These are phyloP conservation scores for Acrasis kona DNA, from an alignment of 78 protist species.

Conservation along the genomic window DNA sequence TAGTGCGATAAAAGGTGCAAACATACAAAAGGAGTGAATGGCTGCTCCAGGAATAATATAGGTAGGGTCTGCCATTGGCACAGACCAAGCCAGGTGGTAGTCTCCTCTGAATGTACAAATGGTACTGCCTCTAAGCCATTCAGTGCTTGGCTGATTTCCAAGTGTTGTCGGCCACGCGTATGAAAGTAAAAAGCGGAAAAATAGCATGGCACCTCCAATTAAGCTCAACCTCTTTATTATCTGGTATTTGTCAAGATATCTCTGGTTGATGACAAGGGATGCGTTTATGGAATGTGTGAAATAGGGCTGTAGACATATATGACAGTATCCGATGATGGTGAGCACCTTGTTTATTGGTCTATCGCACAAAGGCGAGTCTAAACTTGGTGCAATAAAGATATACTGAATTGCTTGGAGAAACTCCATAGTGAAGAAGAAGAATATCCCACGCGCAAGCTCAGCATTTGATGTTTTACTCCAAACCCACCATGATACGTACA, in stretches of 20 bases:
- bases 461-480: background rate
- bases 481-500: background rate
- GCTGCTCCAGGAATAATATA: background rate
- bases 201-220: background rate
- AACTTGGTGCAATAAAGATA: background rate
- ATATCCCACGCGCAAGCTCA: background rate
- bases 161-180: background rate
- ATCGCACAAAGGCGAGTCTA: conserved; percentile 9
- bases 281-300: conserved; percentile 11
- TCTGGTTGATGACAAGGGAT: background rate
- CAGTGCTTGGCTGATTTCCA: background rate
- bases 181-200: background rate
- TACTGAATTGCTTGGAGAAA: conserved; percentile 8
- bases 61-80: conserved; percentile 25
- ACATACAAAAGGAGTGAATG: conserved; percentile 31
- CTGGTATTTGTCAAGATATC: background rate
- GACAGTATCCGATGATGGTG: conserved; percentile 20
- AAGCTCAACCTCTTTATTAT: background rate
- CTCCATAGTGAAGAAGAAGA: conserved; percentile 14
- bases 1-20: conserved; percentile 22
- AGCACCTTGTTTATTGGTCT: background rate
- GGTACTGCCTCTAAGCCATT: conserved; percentile 22
- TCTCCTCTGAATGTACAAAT: conserved; percentile 19
- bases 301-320: conserved; percentile 38
- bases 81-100: conserved; percentile 31